Base-by-base conservation (phyloP, 2,329 filamentous ascomycete species). In the Ophidiomyces ophidiicola region DNA sequence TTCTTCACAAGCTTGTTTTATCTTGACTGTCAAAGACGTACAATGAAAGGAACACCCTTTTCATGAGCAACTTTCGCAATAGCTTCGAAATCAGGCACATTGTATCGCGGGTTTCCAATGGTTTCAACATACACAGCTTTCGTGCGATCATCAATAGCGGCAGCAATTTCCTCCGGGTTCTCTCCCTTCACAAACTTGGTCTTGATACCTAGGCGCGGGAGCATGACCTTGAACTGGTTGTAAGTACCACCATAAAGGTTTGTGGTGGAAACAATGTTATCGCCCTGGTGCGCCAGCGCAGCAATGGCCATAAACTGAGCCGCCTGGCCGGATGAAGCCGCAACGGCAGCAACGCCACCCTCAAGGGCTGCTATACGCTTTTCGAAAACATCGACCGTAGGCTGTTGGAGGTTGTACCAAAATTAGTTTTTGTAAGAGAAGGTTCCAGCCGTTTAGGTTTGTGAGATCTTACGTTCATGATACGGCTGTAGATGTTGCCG, bases 401-500 rank as follows among this genome's bases (percentile, higher is more conserved):
- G 87, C 80, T 85, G 49, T 29, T 30, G 18, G 6, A 6, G 17
- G 26, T 2, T 11, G 12, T 18, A 12, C 8, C 4, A 29, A 26
- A 26, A 7, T n/a, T n/a, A n/a, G n/a, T n/a, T n/a, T 17, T 15
- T 15, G 12, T 8, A 35, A 19, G 17, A 5, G 28, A 15, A 12
- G 28, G 6, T n/a, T n/a, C n/a, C n/a, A 11, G 6, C 6, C 32
- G 24, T 26, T 26, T 26, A 8, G 7, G 7, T 26, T 26, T 18
- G 24, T 14, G 17, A 20, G 10, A 15, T 19, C 74, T 56, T 55
- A 85, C 82, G 64, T 96, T 94, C 81, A 83, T 85, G 53, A 98
- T 86, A 48, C 90, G 84, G 60, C 80, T 90, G 72, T 98, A 98
- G 61, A 96, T 93, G 67, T 96, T 96, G 64, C 87, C 90, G 54